phyloP scores from a whole-genome alignment of 345 rosid genomes.

The Clarkia xantiana region DNA sequence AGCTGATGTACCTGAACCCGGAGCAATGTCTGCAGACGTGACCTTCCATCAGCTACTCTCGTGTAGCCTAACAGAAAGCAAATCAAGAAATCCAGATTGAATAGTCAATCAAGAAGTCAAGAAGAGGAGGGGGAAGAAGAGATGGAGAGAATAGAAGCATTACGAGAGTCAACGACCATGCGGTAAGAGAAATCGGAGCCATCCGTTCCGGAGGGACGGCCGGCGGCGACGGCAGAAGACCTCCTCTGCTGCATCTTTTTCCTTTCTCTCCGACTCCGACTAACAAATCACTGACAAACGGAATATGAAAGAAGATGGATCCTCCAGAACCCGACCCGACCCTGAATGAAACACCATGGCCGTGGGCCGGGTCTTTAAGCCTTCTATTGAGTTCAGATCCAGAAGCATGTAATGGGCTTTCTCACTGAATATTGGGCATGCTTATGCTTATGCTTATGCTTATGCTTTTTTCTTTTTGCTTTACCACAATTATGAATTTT shows the following conservation, averaged over 20 bases:
- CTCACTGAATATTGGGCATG: too few relatives aligned
- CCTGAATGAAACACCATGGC: too few relatives aligned
- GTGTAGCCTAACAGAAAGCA: conserved; percentile 25
- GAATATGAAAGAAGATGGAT: too few relatives aligned
- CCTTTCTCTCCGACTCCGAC: background rate
- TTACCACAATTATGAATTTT: too few relatives aligned
- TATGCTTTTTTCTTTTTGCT: too few relatives aligned
- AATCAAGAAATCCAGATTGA: background rate
- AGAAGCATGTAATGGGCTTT: too few relatives aligned
- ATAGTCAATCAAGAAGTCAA: background rate
- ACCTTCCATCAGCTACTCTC: conserved; percentile 40
- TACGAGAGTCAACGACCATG: conserved; percentile 86
- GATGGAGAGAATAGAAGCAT: conserved; percentile 10
- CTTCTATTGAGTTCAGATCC: too few relatives aligned
- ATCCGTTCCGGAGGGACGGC: conserved; percentile 64
- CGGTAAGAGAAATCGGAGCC: conserved; percentile 81
- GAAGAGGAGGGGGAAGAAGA: background rate
- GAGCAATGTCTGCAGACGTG: conserved; percentile 21
- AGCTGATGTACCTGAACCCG: conserved; percentile 22
- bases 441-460: too few relatives aligned
- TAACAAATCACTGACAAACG: too few relatives aligned
- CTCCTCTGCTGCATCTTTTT: conserved; percentile 33
- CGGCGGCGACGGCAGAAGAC: conserved; percentile 22
- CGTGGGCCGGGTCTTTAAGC: too few relatives aligned
- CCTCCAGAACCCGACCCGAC: too few relatives aligned